Evolutionary conservation across 352 stramenopile genomes (phyloP), one percentile per base, ranked within the genome.

Genomic region (Phytopythium mirpurense): DNA sequence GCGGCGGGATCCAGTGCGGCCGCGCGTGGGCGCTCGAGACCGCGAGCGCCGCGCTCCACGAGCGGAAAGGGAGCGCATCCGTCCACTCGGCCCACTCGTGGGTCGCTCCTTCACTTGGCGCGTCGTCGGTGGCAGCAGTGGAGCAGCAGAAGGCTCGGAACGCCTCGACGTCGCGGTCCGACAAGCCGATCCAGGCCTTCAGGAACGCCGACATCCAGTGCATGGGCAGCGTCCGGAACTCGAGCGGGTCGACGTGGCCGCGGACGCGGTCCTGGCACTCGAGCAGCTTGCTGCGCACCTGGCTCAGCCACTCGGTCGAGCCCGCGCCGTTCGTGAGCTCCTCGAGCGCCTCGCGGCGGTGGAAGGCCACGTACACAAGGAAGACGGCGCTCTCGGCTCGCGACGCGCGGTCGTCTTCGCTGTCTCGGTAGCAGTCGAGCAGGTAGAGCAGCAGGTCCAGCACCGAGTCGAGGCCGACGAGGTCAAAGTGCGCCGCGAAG

Each of bases 131-230:
- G 12, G 54, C 56, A n/a, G 24, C 50, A 18, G 63, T 51, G 9
- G 40, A 45, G 7, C 64, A 46, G 38, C 65, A 62, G 32, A 60
- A 47, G 42, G 57, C 58, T n/a, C 66, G 63, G 52, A 87, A 89
- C 3, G 67, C 56, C 2, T 51, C 29, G 15, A 86, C 59, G 23
- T 83, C 67, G 23, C 72, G 65, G 5, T 71, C 56, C 0, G 65
- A 58, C 48, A 89, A 62, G 2, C 60, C 62, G 10, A 88, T 57
- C 60, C 75, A 88, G 10, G 68, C 44, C 31, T 73, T 70, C 78
- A 73, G 87, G 14, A 87, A 41, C 1, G 65, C 26, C 16, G 58
- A 60, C 59, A 77, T 86, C 71, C 73, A 89, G 27, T 77, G 56
- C n/a, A 79, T 43, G n/a, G 78, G 78, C 36, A 78, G 57, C 1